Base-by-base conservation (phyloP, 371 early-diverging fungal genomes). In the Syncephalastrum racemosum region DNA sequence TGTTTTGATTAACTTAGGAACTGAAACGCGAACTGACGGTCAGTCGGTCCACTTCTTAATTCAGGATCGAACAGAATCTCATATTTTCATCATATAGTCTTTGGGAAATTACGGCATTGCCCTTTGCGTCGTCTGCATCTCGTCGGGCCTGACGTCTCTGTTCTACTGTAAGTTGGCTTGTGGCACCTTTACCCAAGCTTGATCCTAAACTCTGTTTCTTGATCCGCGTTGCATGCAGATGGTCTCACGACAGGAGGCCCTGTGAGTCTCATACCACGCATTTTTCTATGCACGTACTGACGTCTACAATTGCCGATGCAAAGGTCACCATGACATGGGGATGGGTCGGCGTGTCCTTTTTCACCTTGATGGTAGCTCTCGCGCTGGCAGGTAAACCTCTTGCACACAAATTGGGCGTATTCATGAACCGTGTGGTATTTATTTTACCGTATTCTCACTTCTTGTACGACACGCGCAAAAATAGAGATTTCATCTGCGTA, bases 401-500 rank as follows among this genome's bases (percentile, higher is more conserved):
- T 3, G 10, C 18, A 19, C 20, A 25, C n/a, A 42, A 39, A 39
- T 50, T 44, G 23, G 20, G 4, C 4, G 19, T 13, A 44, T 13
- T 4, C 51, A 27, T 44, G 23, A 53, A 55, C 4, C 19, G 6
- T 24, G 15, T 40, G n/a, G 14, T 53, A 0, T 46, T 50, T 0
- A 23, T 23, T 23, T 14, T 51, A 18, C 10, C 5, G 4, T 14
- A 43, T 27, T 42, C 41, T 25, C 48, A 47, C 20, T 31, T 20
- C 19, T 39, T 18, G 41, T 44, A 45, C 24, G 27, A 31, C 36
- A 31, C 10, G 12, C 10, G 36, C n/a, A 31, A 31, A 31, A 31
- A 22, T 36, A 73, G 89, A 89, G 71, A 89, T 87, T 53, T 84
- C 85, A 50, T 77, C 78, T 19, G 77, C 87, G 6, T 86, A 75